Percentiles rank a stretch among this genome's conserved stretches.
Conservation (phyloP, 768 basidiomycete genomes). For the Termitomyces sp. region DNA sequence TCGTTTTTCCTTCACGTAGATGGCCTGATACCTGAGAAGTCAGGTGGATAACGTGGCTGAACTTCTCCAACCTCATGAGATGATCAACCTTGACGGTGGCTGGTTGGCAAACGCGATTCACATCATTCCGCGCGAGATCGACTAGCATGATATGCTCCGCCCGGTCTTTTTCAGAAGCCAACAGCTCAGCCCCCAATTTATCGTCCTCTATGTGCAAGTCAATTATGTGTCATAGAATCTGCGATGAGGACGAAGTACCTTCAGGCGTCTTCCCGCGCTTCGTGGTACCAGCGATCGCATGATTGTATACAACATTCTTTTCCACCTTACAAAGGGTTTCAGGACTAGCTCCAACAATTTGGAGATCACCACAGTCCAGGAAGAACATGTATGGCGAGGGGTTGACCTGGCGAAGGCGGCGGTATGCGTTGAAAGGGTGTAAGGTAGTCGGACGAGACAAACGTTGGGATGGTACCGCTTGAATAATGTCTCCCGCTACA, state of each 20-base stretch:
- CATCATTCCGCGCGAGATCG: conserved; percentile 96
- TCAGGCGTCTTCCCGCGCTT: conserved; percentile 81
- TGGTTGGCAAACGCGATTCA: conserved; percentile 95
- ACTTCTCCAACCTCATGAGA: conserved; percentile 90
- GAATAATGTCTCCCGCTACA: conserved; percentile 95
- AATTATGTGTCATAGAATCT: conserved; percentile 2
- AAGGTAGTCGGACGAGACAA: conserved; percentile 80
- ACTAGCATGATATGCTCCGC: conserved; percentile 99
- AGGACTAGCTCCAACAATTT: conserved; percentile 97
- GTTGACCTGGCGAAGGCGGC: conserved; percentile 90
- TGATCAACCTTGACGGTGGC: conserved; percentile 95
- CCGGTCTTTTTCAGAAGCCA: conserved; percentile 88
- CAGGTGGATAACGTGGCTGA: conserved; percentile 97
- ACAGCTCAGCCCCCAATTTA: conserved; percentile 65
- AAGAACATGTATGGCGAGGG: conserved; percentile 99
- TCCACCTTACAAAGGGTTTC: conserved; percentile 97
- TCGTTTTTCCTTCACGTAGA: conserved; percentile 76
- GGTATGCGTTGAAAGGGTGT: conserved; percentile 97
- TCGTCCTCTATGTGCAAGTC: conserved; percentile 72
- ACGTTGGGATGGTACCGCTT: conserved; percentile 95
- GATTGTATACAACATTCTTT: conserved; percentile 89
- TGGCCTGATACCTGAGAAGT: conserved; percentile 92
- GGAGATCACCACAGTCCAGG: conserved; percentile 87
- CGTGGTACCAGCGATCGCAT: conserved; percentile 96
- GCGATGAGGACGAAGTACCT: conserved; percentile 47